phyloP scores from a whole-genome alignment of 108 stramenopile genomes.

The Chaetoceros muelleri region DNA sequence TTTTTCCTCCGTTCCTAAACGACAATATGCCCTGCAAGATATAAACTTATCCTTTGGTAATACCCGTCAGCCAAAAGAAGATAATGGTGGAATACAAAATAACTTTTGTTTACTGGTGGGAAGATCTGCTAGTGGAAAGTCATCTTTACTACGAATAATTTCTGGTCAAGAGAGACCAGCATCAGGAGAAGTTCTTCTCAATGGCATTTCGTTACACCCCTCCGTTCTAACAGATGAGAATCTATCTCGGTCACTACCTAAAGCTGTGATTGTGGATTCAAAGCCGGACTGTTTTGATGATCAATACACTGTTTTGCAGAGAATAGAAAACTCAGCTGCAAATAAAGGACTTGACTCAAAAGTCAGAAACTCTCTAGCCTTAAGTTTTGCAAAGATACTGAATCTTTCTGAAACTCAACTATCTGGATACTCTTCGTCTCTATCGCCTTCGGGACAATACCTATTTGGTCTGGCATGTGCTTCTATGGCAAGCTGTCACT shows the following conservation, averaged over 20 bases:
- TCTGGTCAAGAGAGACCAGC: slow-evolving; percentile 17
- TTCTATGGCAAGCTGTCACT: slow-evolving; percentile 21
- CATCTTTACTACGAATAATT: slow-evolving; percentile 21
- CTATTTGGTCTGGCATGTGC: slow-evolving; percentile 25
- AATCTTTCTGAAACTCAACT: slow-evolving; percentile 10
- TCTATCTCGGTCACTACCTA: not conserved
- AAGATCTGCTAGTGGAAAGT: slow-evolving; percentile 25
- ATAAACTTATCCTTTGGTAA: slow-evolving; percentile 21
- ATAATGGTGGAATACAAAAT: slow-evolving; percentile 9
- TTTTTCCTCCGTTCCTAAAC: slow-evolving; percentile 30
- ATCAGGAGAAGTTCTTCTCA: slow-evolving; percentile 11
- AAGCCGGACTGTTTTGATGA: not conserved
- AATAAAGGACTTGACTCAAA: not conserved
- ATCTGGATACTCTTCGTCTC: slow-evolving; percentile 3
- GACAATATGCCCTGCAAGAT: slow-evolving; percentile 26
- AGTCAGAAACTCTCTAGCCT: too few species aligned
- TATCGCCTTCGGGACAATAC: slow-evolving; percentile 24
- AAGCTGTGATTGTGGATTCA: not conserved
- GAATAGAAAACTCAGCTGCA: not conserved
- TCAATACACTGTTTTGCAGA: not conserved
- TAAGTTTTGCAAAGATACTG: slow-evolving; percentile 11
- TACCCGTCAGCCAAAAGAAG: slow-evolving; percentile 3
- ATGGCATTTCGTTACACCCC: slow-evolving; percentile 6
- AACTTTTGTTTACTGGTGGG: slow-evolving; percentile 10
- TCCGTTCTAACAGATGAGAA: not conserved